A percentile compares a stretch with the other conserved stretches of the same genome.
Conservation (phyloP, 306 rosid genomes). For the Styphnolobium japonicum region DNA sequence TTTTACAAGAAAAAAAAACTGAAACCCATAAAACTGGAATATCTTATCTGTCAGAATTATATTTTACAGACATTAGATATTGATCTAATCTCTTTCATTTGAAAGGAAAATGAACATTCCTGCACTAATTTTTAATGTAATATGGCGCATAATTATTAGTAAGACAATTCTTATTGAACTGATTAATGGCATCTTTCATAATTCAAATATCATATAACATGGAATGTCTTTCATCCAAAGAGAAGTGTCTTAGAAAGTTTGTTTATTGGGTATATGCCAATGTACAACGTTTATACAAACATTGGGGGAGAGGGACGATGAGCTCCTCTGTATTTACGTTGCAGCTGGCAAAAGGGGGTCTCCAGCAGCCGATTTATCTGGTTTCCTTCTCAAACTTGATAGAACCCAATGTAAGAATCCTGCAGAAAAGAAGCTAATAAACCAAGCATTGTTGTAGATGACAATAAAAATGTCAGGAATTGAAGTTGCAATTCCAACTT, state of each 20-base stretch:
- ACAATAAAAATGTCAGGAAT: slow-evolving; percentile 45
- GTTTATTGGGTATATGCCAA: not conserved
- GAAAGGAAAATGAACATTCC: not conserved
- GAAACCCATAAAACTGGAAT: not conserved
- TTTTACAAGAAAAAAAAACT: not conserved
- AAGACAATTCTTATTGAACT: not conserved
- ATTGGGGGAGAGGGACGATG: not conserved
- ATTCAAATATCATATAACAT: not conserved
- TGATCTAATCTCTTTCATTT: not conserved
- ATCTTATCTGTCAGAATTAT: not conserved
- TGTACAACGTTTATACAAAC: not conserved
- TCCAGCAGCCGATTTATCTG: not conserved
- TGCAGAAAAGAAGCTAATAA: slow-evolving; percentile 73
- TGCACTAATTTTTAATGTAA: not conserved
- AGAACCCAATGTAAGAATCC: slow-evolving; percentile 65
- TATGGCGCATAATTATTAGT: not conserved
- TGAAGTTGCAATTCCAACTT: slow-evolving; percentile 48
- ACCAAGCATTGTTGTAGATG: slow-evolving; percentile 90
- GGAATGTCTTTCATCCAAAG: not conserved
- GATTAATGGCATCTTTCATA: not conserved
- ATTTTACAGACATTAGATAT: not conserved
- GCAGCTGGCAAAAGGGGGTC: slow-evolving; percentile 38
- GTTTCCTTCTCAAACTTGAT: slow-evolving; percentile 42
- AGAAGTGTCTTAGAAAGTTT: not conserved
- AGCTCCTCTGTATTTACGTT: not conserved